Conservation (phyloP, 768 basidiomycete genomes). For the Amanita jacksonii region DNA sequence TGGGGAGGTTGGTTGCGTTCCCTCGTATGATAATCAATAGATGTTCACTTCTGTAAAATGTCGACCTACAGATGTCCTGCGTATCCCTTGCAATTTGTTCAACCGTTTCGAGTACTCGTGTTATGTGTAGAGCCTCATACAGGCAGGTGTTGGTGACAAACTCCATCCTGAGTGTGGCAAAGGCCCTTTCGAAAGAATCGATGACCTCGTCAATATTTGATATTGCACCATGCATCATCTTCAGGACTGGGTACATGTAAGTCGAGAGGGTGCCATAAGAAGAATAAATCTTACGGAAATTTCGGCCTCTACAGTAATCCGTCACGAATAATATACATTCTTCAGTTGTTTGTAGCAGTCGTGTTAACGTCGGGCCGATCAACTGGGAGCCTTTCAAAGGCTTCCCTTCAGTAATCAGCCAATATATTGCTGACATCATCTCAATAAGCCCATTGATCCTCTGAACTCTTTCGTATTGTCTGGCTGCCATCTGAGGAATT, state of each 20-base stretch:
- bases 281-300: background rate
- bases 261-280: background rate
- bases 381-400: constrained; percentile 5
- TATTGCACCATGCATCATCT: background rate
- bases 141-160: constrained; percentile 1
- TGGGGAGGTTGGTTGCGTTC: constrained; percentile 1
- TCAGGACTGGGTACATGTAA: background rate
- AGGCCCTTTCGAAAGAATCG: constrained; percentile 4
- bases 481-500: constrained; percentile 2
- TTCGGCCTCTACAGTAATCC: background rate
- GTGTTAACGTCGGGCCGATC: constrained; percentile 2
- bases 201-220: constrained; percentile 5
- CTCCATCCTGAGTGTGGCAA: constrained; percentile 5
- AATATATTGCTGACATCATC: constrained; percentile 5
- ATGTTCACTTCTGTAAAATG: background rate
- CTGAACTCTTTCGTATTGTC: constrained; percentile 3
- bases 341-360: constrained; percentile 3
- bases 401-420: constrained; percentile 3
- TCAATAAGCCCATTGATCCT: constrained; percentile 5
- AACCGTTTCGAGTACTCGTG: constrained; percentile 6
- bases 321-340: constrained; percentile 9
- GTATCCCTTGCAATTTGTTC: constrained; percentile 1
- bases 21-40: background rate
- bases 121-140: background rate
- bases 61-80: constrained; percentile 1